These are phyloP conservation scores for Westerdykella aurantiaca DNA, from an alignment of 2,329 filamentous ascomycete species.

Conservation along the genomic window DNA sequence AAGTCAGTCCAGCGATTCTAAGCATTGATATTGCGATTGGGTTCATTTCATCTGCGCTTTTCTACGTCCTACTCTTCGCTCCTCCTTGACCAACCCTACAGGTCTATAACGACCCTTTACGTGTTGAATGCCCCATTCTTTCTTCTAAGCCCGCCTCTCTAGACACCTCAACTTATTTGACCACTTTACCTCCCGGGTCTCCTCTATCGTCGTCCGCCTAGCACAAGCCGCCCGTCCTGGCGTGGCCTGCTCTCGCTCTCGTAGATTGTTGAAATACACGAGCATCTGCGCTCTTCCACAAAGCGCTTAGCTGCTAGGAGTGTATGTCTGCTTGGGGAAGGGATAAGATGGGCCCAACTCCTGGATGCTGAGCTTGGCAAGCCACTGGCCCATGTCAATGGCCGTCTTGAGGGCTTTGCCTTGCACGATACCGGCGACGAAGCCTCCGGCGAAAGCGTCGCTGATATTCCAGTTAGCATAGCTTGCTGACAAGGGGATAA, in stretches of 20 bases:
- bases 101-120: not conserved
- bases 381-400: slow-evolving; percentile 93
- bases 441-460: slow-evolving; percentile 93
- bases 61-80: no score
- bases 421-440: slow-evolving; percentile 82
- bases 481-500: no score
- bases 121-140: not conserved
- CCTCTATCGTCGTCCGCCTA: not conserved
- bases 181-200: no score
- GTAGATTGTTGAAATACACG: slow-evolving; percentile 40
- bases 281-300: slow-evolving; percentile 28
- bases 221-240: not conserved
- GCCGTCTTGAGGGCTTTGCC: slow-evolving; percentile 71
- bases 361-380: slow-evolving; percentile 87
- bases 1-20: no score
- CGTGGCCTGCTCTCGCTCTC: slow-evolving; percentile 13
- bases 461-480: slow-evolving; percentile 38
- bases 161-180: no score
- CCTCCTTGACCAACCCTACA: no score
- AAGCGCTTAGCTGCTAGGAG: slow-evolving; percentile 26
- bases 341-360: slow-evolving; percentile 85
- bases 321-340: slow-evolving; percentile 38
- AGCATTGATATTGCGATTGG: no score
- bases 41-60: no score
- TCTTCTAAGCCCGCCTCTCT: no score